These are phyloP conservation scores for Kwoniella dendrophila DNA, from an alignment of 768 basidiomycete species.

Conservation along the genomic window DNA sequence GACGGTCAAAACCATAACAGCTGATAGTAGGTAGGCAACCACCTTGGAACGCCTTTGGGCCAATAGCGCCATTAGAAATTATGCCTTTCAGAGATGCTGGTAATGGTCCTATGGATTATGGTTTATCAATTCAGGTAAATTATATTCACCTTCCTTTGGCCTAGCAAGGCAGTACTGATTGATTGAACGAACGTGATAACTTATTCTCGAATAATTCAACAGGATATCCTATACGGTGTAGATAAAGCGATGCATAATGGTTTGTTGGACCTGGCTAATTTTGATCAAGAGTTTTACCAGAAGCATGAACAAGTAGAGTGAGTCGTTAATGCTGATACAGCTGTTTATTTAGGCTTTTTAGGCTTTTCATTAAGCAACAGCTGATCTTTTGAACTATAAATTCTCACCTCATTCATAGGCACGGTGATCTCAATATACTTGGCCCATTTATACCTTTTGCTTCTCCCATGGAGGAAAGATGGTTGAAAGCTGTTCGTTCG, in stretches of 20 bases:
- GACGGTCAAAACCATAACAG: conserved; percentile 58
- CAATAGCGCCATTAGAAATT: conserved; percentile 79
- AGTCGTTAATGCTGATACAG: conserved; percentile 25
- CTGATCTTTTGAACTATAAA: background rate
- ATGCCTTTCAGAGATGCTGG: conserved; percentile 92
- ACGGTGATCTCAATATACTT: conserved; percentile 46
- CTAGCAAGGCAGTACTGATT: background rate
- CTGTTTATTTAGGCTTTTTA: conserved; percentile 70
- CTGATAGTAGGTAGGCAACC: conserved; percentile 87
- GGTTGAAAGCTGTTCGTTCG: conserved; percentile 25
- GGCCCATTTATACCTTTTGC: conserved; percentile 74
- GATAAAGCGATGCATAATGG: conserved; percentile 61
- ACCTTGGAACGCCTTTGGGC: conserved; percentile 94
- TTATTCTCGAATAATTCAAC: too few species aligned
- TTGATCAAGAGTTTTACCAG: conserved; percentile 70
- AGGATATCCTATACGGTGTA: conserved; percentile 90
- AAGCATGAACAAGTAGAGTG: conserved; percentile 72
- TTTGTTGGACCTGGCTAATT: conserved; percentile 60
- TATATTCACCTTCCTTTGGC: conserved; percentile 55
- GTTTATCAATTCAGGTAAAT: conserved; percentile 89
- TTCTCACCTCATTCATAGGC: conserved; percentile 4
- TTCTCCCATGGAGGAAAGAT: conserved; percentile 78
- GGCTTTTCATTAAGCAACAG: conserved; percentile 59
- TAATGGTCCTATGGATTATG: conserved; percentile 86
- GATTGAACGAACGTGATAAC: too few species aligned